These are phyloP conservation scores for Vaccinium vitisidaea DNA, from an alignment of 148 eudicot genomes.

Conservation along the genomic window DNA sequence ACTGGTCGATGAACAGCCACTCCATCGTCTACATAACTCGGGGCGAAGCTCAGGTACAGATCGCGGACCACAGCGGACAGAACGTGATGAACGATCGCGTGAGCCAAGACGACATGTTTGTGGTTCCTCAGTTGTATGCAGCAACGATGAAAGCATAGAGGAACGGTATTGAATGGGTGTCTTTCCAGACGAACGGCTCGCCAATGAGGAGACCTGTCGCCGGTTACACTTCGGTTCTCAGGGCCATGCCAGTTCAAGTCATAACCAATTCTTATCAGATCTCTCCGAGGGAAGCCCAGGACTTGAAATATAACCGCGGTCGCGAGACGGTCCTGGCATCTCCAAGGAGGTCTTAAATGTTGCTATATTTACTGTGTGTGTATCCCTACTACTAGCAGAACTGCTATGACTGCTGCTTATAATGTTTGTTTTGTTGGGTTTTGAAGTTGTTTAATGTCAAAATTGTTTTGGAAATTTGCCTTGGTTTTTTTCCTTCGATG, in stretches of 20 bases:
- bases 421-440: background rate
- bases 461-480: too few species aligned
- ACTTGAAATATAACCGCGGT: constrained; percentile 48
- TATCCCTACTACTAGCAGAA: background rate
- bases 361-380: background rate
- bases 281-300: constrained; percentile 46
- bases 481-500: background rate
- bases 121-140: constrained; percentile 58
- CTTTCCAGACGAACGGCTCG: constrained; percentile 54
- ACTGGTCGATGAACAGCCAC: constrained; percentile 66
- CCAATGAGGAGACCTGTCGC: constrained; percentile 62
- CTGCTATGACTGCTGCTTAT: background rate
- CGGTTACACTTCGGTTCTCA: constrained; percentile 67
- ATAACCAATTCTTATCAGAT: constrained; percentile 45
- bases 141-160: constrained; percentile 46
- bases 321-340: constrained; percentile 49
- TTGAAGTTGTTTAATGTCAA: background rate
- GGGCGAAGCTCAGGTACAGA: constrained; percentile 57
- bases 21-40: constrained; percentile 47
- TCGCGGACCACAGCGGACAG: constrained; percentile 46
- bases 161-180: constrained; percentile 57
- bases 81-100: constrained; percentile 54
- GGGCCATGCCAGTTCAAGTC: constrained; percentile 65
- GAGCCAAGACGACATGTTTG: constrained; percentile 57
- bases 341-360: constrained; percentile 5